Evolutionary conservation across 306 rosid species (phyloP).

Genomic region (Acacia melanoxylon): DNA sequence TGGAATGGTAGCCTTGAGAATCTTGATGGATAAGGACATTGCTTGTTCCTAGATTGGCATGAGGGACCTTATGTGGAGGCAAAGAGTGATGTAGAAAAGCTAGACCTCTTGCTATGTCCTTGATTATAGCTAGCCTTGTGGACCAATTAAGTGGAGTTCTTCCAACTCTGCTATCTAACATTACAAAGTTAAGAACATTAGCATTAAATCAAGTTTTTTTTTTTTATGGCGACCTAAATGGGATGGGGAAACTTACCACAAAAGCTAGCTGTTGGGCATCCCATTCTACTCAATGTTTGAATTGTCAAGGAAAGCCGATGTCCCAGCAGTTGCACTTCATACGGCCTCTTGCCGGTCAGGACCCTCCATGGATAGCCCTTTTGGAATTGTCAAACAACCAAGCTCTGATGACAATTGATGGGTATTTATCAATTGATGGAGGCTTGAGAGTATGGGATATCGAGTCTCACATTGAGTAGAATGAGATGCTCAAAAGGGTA

Average conservation of each 20-base stretch:
- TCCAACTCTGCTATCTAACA: conserved; percentile 53
- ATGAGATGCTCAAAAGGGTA: no score
- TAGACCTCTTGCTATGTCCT: conserved; percentile 69
- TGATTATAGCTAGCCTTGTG: conserved; percentile 59
- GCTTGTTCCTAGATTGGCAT: conserved; percentile 67
- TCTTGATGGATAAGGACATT: conserved; percentile 50
- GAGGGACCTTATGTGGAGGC: conserved; percentile 65
- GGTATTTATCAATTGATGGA: no score
- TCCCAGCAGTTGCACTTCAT: background rate
- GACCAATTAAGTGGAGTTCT: conserved; percentile 60
- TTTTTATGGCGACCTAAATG: background rate
- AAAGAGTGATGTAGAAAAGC: conserved; percentile 62
- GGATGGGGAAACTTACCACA: background rate
- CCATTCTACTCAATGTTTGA: background rate
- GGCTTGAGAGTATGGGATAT: background rate
- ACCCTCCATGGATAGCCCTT: background rate
- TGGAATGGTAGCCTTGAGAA: conserved; percentile 41
- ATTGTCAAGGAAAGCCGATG: background rate
- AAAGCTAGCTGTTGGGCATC: background rate
- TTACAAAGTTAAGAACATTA: conserved; percentile 29
- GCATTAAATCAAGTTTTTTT: conserved; percentile 2
- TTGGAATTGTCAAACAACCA: background rate
- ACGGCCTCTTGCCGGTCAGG: no score
- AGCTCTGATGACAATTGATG: background rate
- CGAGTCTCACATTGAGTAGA: no score